Conservation (phyloP, 2,329 filamentous ascomycete genomes). For the Neobulgaria alba region DNA sequence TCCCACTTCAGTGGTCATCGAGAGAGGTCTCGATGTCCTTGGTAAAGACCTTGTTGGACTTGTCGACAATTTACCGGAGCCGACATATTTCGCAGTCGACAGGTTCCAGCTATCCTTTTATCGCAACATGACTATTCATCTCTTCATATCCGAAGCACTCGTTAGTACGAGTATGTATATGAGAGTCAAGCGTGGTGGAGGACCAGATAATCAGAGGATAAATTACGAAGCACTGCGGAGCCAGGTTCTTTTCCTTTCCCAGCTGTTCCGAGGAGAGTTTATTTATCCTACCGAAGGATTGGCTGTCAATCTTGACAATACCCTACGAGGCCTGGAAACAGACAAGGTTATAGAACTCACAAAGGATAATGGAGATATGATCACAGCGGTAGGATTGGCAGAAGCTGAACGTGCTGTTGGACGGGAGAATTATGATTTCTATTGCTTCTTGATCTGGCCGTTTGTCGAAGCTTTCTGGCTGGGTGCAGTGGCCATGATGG, state of each 20-base stretch:
- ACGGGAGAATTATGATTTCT: conserved; percentile 95
- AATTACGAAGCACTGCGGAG: conserved; percentile 61
- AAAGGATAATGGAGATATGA: conserved; percentile 43
- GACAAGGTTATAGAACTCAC: conserved; percentile 69
- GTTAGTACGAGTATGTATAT: conserved; percentile 89
- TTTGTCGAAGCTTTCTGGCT: conserved; percentile 96
- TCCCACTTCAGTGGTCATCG: conserved; percentile 72
- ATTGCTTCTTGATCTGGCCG: conserved; percentile 97
- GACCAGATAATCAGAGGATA: conserved; percentile 70
- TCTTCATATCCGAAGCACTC: conserved; percentile 89
- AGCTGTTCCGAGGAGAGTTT: conserved; percentile 91
- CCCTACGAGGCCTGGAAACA: conserved; percentile 65
- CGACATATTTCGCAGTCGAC: conserved; percentile 91
- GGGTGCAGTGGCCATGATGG: conserved; percentile 78
- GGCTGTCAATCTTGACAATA: conserved; percentile 69
- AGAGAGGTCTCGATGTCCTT: conserved; percentile 83
- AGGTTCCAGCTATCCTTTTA: conserved; percentile 97
- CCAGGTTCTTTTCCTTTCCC: conserved; percentile 84
- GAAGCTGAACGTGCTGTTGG: conserved; percentile 68
- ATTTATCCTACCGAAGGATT: conserved; percentile 90
- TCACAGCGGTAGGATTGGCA: conserved; percentile 65
- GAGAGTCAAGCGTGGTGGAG: conserved; percentile 83
- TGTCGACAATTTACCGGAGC: conserved; percentile 72
- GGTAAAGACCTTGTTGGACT: conserved; percentile 81
- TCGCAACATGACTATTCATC: conserved; percentile 97